These are phyloP conservation scores for Diaporthe eres DNA, from an alignment of 2,329 filamentous ascomycete species.

Conservation along the genomic window DNA sequence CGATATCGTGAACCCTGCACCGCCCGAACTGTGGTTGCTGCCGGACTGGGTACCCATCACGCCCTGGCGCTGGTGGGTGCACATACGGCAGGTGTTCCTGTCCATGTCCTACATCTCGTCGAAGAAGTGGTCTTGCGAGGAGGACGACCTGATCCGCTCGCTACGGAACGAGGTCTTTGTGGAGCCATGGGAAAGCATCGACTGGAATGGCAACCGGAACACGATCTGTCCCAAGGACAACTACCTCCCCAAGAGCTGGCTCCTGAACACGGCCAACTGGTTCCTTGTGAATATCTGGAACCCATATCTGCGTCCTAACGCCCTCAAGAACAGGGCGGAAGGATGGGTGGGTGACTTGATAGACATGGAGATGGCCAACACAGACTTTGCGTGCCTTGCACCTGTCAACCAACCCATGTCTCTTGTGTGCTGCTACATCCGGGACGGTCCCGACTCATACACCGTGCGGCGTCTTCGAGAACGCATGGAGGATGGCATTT, in stretches of 20 bases:
- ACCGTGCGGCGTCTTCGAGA: constrained; percentile 84
- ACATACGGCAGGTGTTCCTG: constrained; percentile 96
- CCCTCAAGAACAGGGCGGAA: constrained; percentile 79
- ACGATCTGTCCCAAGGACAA: constrained; percentile 85
- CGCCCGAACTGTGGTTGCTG: constrained; percentile 92
- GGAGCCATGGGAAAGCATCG: constrained; percentile 81
- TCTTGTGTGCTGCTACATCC: constrained; percentile 85
- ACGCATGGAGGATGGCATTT: constrained; percentile 86
- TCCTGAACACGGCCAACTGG: constrained; percentile 86
- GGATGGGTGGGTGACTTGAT: constrained; percentile 87
- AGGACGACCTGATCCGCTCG: constrained; percentile 79
- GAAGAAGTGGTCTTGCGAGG: constrained; percentile 82
- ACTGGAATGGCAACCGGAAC: constrained; percentile 85
- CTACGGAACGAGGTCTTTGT: constrained; percentile 87
- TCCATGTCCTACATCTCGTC: constrained; percentile 94
- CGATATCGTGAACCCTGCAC: constrained; percentile 95
- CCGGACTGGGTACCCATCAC: constrained; percentile 92
- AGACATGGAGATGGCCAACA: constrained; percentile 93
- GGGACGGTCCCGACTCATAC: constrained; percentile 82
- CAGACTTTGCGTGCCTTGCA: constrained; percentile 86
- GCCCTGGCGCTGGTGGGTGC: constrained; percentile 98
- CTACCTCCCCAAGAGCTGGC: constrained; percentile 91
- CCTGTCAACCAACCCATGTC: constrained; percentile 95
- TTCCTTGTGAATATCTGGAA: constrained; percentile 84
- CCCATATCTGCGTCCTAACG: constrained; percentile 79